phyloP scores from a whole-genome alignment of 2,329 filamentous ascomycete species.

The Exophiala oligosperma region DNA sequence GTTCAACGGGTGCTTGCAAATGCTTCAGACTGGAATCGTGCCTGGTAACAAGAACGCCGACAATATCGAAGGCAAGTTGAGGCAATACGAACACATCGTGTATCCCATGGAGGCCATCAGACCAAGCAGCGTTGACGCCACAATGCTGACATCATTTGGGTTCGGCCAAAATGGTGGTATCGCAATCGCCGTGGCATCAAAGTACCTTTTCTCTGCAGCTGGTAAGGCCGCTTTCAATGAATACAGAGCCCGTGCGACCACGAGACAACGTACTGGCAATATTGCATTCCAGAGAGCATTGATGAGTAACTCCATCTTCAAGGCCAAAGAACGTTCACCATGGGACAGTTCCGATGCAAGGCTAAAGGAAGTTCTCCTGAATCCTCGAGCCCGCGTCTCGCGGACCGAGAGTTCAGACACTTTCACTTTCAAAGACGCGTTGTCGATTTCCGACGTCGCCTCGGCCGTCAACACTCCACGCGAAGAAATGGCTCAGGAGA shows the following conservation, averaged over 20 bases:
- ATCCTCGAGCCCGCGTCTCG: slow-evolving; percentile 5
- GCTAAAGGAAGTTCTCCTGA: slow-evolving; percentile 2
- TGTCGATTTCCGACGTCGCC: background rate
- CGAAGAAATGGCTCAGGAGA: slow-evolving; percentile 1
- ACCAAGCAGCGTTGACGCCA: background rate
- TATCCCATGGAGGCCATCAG: background rate
- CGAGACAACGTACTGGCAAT: background rate
- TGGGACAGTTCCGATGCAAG: slow-evolving; percentile 1
- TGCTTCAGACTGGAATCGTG: slow-evolving; percentile 34
- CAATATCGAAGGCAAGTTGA: slow-evolving; percentile 38
- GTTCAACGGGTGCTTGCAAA: slow-evolving; percentile 42
- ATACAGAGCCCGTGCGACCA: background rate
- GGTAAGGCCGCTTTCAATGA: background rate
- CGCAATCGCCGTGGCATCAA: background rate
- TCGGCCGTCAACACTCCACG: background rate
- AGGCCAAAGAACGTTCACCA: slow-evolving; percentile 5
- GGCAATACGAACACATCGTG: slow-evolving; percentile 31
- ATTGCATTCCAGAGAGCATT: slow-evolving; percentile 1
- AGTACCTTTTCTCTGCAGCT: slow-evolving; percentile 5
- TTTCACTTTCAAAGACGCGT: background rate
- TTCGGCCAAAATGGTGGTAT: slow-evolving; percentile 47
- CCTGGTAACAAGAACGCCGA: slow-evolving; percentile 42
- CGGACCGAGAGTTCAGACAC: background rate
- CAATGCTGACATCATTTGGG: slow-evolving; percentile 41
- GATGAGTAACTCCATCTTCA: slow-evolving; percentile 5